A percentile compares a stretch with the other conserved stretches of the same genome.
Evolutionary conservation across 164 flowering plant genomes (phyloP).

Genomic region (Kalanchoe fedtschenkoi): DNA sequence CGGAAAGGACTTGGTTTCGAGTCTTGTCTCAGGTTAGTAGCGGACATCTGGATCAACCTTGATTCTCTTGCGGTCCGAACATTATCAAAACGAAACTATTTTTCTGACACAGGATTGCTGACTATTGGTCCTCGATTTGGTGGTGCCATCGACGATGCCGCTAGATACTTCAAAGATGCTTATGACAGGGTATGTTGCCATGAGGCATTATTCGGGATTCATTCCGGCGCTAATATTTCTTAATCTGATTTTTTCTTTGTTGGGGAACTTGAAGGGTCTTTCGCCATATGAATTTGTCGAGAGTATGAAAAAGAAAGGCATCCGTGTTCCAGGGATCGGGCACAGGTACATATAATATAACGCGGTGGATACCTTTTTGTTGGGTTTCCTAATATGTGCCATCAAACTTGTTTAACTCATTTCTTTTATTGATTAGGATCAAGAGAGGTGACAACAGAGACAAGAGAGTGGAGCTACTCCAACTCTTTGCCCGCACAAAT

Average conservation of each 20-base stretch:
- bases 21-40: conserved; percentile 81
- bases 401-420: background rate
- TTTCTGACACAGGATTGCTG: conserved; percentile 55
- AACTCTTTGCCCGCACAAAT: conserved; percentile 62
- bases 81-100: background rate
- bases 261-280: conserved; percentile 34
- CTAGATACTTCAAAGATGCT: conserved; percentile 95
- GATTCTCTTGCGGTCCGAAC: background rate
- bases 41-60: background rate
- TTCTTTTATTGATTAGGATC: conserved; percentile 34
- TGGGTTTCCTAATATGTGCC: background rate
- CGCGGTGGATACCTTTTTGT: background rate
- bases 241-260: background rate
- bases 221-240: background rate
- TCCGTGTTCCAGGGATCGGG: conserved; percentile 98
- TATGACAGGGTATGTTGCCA: conserved; percentile 56
- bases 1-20: conserved; percentile 92
- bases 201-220: background rate
- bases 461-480: conserved; percentile 96
- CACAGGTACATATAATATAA: conserved; percentile 53
- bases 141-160: conserved; percentile 99
- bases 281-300: conserved; percentile 91
- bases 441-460: conserved; percentile 98
- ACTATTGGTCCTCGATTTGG: conserved; percentile 99
- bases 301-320: conserved; percentile 94